Percentiles rank a stretch among this genome's conserved stretches.
These are phyloP conservation scores for Cercospora janseana DNA, from an alignment of 2,329 filamentous ascomycete species.

Conservation along the genomic window DNA sequence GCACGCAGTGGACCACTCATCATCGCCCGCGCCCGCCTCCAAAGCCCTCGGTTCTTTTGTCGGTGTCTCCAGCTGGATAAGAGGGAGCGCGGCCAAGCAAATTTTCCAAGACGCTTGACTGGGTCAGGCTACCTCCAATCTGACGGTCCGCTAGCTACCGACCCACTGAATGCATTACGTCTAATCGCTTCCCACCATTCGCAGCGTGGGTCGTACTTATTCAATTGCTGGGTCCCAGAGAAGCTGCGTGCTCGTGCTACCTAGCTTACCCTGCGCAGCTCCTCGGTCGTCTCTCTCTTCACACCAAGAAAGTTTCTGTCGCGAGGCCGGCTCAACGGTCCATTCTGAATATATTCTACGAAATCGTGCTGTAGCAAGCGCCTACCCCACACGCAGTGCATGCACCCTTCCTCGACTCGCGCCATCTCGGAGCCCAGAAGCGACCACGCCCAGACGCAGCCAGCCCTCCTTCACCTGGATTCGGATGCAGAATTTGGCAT, in stretches of 20 bases:
- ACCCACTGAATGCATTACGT: constrained; percentile 10
- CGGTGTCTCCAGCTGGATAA: too few relatives aligned
- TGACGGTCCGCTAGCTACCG: constrained; percentile 9
- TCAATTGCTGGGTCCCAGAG: constrained; percentile 16
- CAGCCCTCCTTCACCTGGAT: not conserved
- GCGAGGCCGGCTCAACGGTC: not conserved
- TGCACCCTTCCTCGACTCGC: constrained; percentile 5
- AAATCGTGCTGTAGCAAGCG: constrained; percentile 1
- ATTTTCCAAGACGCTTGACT: constrained; percentile 13
- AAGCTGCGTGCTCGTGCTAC: constrained; percentile 11
- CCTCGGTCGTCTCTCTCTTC: constrained; percentile 1
- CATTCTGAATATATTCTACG: not conserved
- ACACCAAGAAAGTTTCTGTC: not conserved
- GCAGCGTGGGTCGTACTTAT: constrained; percentile 16
- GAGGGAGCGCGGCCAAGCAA: not conserved
- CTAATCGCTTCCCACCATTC: constrained; percentile 2
- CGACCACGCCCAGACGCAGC: constrained; percentile 14
- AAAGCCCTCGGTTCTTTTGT: too few relatives aligned
- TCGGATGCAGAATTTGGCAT: constrained; percentile 10
- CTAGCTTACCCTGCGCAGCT: constrained; percentile 4
- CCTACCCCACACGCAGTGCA: not conserved
- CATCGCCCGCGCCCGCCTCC: too few relatives aligned
- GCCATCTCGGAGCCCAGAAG: constrained; percentile 10
- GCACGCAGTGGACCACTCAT: not conserved
- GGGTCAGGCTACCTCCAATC: constrained; percentile 11